Evolutionary conservation across 1,284 basidiomycete genomes (phyloP).

Genomic region (Bondarzewia mesenterica): DNA sequence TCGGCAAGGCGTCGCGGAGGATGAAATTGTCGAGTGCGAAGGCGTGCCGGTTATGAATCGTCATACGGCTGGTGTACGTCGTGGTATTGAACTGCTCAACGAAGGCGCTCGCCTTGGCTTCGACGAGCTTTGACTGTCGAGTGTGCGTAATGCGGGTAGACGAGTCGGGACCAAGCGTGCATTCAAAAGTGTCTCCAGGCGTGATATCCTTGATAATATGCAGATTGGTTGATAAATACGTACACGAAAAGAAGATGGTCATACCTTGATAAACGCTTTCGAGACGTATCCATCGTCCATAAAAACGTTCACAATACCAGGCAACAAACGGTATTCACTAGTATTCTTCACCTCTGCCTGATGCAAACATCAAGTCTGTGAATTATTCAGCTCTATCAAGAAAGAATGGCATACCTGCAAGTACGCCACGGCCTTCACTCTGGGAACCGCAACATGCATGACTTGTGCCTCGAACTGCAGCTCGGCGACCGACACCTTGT

Average conservation of each 20-base stretch:
- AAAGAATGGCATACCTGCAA: constrained; percentile 15
- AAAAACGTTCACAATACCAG: constrained; percentile 35
- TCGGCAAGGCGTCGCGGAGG: constrained; percentile 42
- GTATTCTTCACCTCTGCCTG: constrained; percentile 35
- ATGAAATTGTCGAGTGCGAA: constrained; percentile 35
- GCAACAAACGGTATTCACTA: constrained; percentile 41
- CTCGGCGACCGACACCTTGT: constrained; percentile 42
- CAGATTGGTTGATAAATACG: not conserved
- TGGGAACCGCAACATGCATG: constrained; percentile 40
- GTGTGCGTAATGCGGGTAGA: constrained; percentile 39
- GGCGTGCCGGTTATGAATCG: constrained; percentile 40
- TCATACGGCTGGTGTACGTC: constrained; percentile 34
- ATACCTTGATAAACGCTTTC: constrained; percentile 34
- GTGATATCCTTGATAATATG: constrained; percentile 29
- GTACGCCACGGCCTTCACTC: constrained; percentile 36
- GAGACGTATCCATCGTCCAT: constrained; percentile 43
- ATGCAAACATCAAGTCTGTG: not conserved
- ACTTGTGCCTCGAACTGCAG: constrained; percentile 37
- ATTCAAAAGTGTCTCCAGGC: constrained; percentile 41
- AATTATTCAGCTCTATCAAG: constrained; percentile 9
- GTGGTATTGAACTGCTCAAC: constrained; percentile 34
- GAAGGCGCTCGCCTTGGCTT: constrained; percentile 31
- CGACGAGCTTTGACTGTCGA: constrained; percentile 28
- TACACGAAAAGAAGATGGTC: not conserved
- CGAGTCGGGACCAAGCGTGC: constrained; percentile 46